Conservation (phyloP, 1,284 basidiomycete genomes). For the Pterula multifida region DNA sequence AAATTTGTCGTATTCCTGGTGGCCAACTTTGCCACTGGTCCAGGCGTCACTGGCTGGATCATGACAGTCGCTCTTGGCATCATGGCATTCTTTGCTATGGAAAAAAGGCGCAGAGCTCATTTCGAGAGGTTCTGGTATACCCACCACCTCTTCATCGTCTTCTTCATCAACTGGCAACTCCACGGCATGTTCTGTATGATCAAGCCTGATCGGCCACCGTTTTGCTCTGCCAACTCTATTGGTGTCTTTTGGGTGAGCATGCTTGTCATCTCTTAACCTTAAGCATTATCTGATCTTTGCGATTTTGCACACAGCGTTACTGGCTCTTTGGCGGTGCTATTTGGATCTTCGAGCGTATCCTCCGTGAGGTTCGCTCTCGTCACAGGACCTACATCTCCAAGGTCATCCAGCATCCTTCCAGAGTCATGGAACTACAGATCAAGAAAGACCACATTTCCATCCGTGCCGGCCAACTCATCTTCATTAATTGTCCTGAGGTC, state of each 20-base stretch:
- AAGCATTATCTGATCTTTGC: conserved; percentile 1
- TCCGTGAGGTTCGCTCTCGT: conserved; percentile 78
- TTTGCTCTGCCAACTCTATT: conserved; percentile 72
- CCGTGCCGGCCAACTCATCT: conserved; percentile 82
- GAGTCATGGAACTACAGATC: conserved; percentile 86
- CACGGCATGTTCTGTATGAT: conserved; percentile 95
- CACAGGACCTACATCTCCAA: conserved; percentile 85
- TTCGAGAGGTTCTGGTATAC: conserved; percentile 88
- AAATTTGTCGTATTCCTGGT: conserved; percentile 59
- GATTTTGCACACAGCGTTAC: no score
- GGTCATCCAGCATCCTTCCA: conserved; percentile 86
- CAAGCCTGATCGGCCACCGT: conserved; percentile 77
- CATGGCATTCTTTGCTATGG: conserved; percentile 76
- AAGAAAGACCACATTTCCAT: conserved; percentile 81
- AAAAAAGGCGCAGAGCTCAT: conserved; percentile 59
- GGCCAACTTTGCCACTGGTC: conserved; percentile 78
- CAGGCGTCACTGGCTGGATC: conserved; percentile 85
- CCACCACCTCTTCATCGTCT: conserved; percentile 80
- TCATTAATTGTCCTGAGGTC: conserved; percentile 75
- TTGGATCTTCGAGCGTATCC: conserved; percentile 75
- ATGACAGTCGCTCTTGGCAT: conserved; percentile 63
- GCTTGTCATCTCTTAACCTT: background rate
- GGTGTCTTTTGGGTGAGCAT: conserved; percentile 82
- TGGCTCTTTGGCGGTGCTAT: conserved; percentile 82
- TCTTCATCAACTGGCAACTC: conserved; percentile 86